Evolutionary conservation across 140 eudicot genomes (phyloP), one percentile per base, ranked within the genome.

Genomic region (Cichorium intybus): DNA sequence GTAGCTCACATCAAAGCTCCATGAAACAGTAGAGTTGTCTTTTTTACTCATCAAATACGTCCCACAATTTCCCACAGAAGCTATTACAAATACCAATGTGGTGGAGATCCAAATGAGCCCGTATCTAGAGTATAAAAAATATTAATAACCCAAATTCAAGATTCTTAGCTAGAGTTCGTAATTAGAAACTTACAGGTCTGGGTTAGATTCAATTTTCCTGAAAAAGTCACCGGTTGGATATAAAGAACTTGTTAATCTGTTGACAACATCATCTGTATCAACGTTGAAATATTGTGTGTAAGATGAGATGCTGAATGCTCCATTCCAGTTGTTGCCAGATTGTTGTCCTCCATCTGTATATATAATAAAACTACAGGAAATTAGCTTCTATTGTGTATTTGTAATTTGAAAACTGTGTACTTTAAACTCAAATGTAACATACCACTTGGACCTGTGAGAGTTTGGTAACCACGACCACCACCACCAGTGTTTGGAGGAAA

Each of bases 51-150:
- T 93, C 72, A 93, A 70, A 69, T 93, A 93, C 15, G 95, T 85
- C 20, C 95, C 95, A 65, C 87, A 80, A 58, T 93, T 93, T 43
- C 99, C 99, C 35, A 93, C 70, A 14, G 97, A 69, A 60, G 99
- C 94, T 74, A 93, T 71, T 69, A 81, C 88, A 78, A 93, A 93
- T 41, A 93, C 87, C 80, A 93, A 77, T 2, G 99, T 88, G 0
- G 99, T 93, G 46, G 99, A 84, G 52, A 93, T 80, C 97, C 99
- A 93, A 48, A 93, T 75, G 73, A 88, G 97, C 80, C 97, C 99
- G 64, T 93, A 93, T 68, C 99, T 93, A 69, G 48, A 80, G n/a
- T 55, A 47, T 24, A 16, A 47, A 60, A 7, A 35, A 55, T 11
- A 54, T 10, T n/a, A 31, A 28, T 29, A 1, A 29, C 3, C 49